Conservation (phyloP, 306 rosid genomes). For the Citrullus amarus region DNA sequence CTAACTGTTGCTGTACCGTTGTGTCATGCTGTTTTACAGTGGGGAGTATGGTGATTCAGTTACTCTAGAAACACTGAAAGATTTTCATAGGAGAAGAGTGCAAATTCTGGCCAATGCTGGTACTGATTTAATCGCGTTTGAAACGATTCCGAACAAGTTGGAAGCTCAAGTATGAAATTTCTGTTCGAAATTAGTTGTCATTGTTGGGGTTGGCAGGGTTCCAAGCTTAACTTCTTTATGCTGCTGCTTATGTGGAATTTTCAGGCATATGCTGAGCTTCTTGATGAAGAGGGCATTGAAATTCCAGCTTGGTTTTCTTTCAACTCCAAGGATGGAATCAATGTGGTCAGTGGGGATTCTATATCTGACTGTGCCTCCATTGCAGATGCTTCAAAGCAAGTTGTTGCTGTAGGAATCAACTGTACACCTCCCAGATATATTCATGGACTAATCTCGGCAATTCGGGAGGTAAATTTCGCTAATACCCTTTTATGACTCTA, state of each 20-base stretch:
- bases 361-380: constrained; percentile 58
- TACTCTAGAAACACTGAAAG: constrained; percentile 48
- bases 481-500: not conserved
- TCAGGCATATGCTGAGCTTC: constrained; percentile 75
- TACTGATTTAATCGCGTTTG: constrained; percentile 80
- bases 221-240: not conserved
- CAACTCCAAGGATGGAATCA: constrained; percentile 58
- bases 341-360: constrained; percentile 66
- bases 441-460: constrained; percentile 50
- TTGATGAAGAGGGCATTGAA: constrained; percentile 60
- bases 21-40: constrained; percentile 19
- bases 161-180: constrained; percentile 54
- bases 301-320: constrained; percentile 90
- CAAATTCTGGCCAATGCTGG: constrained; percentile 65
- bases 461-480: constrained; percentile 28
- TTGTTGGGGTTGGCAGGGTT: not conserved
- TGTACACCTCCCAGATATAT: constrained; percentile 82
- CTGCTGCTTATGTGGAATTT: constrained; percentile 6
- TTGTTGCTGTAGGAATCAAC: constrained; percentile 74
- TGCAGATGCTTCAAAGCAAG: constrained; percentile 55
- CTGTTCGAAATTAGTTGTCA: not conserved
- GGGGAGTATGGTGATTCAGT: constrained; percentile 64
- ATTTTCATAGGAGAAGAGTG: constrained; percentile 69
- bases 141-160: constrained; percentile 70
- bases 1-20: not conserved